phyloP scores from a whole-genome alignment of 371 early-diverging fungal genomes.

The Mortierella sp. region DNA sequence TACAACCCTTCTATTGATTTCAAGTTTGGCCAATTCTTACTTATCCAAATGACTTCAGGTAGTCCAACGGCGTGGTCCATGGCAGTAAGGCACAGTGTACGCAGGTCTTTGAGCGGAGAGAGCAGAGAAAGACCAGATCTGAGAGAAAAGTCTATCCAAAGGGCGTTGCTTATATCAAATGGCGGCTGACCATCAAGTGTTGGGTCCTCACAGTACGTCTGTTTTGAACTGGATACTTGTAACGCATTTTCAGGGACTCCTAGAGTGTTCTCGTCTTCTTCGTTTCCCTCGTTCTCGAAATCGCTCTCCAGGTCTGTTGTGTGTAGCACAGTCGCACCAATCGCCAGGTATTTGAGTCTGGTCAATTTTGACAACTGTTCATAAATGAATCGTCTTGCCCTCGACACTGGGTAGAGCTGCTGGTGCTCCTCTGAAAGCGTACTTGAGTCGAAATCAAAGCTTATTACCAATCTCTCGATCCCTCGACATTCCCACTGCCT shows the following conservation, averaged over 20 bases:
- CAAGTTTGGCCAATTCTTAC: constrained; percentile 33
- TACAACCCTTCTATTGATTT: constrained; percentile 18
- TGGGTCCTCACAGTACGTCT: not conserved
- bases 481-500: constrained; percentile 31
- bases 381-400: constrained; percentile 37
- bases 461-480: constrained; percentile 17
- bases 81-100: constrained; percentile 2
- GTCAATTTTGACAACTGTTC: constrained; percentile 35
- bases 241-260: not conserved
- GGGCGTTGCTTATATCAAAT: not conserved
- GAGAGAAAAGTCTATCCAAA: constrained; percentile 41
- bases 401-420: constrained; percentile 9
- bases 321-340: constrained; percentile 2
- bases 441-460: constrained; percentile 16
- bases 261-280: not conserved
- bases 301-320: not conserved
- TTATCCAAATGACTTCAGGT: constrained; percentile 37
- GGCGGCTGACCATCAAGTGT: not conserved
- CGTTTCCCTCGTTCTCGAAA: not conserved
- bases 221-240: not conserved
- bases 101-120: constrained; percentile 25
- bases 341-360: constrained; percentile 21
- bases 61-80: constrained; percentile 10
- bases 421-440: constrained; percentile 11
- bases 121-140: constrained; percentile 28